Percentiles rank a stretch among this genome's conserved stretches.
These are phyloP conservation scores for Aspergillus tanneri DNA, from an alignment of 2,329 filamentous ascomycete species.

Conservation along the genomic window DNA sequence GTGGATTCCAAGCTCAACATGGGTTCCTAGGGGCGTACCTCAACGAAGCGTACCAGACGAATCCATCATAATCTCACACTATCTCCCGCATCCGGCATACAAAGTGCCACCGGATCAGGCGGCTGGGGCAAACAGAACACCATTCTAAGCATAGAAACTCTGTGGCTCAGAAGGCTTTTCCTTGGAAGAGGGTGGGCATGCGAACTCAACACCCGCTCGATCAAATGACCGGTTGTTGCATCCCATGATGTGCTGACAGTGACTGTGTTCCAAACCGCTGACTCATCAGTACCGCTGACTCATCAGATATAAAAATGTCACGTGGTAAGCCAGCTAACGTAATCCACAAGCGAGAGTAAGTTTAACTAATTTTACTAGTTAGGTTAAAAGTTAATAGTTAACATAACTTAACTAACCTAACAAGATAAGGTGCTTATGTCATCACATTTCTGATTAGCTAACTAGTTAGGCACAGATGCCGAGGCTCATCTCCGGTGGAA, in stretches of 20 bases:
- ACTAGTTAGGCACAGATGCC: slow-evolving; percentile 17
- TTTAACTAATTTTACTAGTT: too few species aligned
- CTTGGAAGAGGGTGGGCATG: neutral
- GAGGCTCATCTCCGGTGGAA: too few species aligned
- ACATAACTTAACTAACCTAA: neutral
- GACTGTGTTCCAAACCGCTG: too few species aligned
- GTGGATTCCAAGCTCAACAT: neutral
- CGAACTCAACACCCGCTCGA: neutral
- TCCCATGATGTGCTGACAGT: neutral
- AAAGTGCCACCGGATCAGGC: slow-evolving; percentile 28
- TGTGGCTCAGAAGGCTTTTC: too few species aligned
- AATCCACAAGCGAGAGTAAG: too few species aligned
- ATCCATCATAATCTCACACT: slow-evolving; percentile 5
- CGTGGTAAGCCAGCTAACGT: too few species aligned
- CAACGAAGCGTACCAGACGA: slow-evolving; percentile 14
- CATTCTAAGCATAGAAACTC: too few species aligned
- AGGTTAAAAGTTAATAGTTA: too few species aligned
- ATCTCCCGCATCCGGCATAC: slow-evolving; percentile 28
- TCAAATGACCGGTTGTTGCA: slow-evolving; percentile 5
- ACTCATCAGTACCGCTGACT: slow-evolving; percentile 7
- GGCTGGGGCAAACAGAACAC: neutral
- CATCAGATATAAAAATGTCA: neutral
- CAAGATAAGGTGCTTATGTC: slow-evolving; percentile 13
- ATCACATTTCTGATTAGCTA: too few species aligned
- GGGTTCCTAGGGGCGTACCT: neutral